A percentile compares a stretch with the other conserved stretches of the same genome.
Conservation (phyloP, 306 rosid species). For the Acmispon strigosus region DNA sequence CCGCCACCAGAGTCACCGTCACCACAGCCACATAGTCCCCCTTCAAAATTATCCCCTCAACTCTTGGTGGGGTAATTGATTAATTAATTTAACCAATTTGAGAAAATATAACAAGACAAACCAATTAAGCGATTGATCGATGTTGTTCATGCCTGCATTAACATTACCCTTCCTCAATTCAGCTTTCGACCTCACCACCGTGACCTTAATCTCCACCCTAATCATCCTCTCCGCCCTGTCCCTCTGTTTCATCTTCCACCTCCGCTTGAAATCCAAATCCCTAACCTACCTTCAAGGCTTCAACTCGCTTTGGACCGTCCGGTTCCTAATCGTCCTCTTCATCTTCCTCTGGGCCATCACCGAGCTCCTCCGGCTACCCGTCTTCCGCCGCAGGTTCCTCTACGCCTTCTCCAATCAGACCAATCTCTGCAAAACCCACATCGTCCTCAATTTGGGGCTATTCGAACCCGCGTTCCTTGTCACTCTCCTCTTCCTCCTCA, state of each 20-base stretch:
- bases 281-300: conserved; percentile 47
- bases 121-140: too few relatives aligned
- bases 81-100: too few relatives aligned
- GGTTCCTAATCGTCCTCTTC: conserved; percentile 58
- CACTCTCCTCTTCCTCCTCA: conserved; percentile 59
- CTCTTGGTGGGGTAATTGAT: not conserved
- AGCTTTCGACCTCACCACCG: conserved; percentile 42
- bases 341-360: conserved; percentile 56
- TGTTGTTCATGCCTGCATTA: conserved; percentile 38
- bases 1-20: conserved; percentile 28
- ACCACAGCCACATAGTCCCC: not conserved
- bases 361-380: conserved; percentile 53
- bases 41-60: not conserved
- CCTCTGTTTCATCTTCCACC: conserved; percentile 61
- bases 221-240: conserved; percentile 58
- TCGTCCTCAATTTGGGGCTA: conserved; percentile 49
- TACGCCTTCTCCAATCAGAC: conserved; percentile 2
- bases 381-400: conserved; percentile 31
- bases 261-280: conserved; percentile 59
- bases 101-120: too few relatives aligned
- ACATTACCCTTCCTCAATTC: conserved; percentile 30
- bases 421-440: conserved; percentile 46
- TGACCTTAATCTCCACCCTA: conserved; percentile 33
- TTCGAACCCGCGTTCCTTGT: conserved; percentile 74
- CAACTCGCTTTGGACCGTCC: conserved; percentile 79